Evolutionary conservation across 2,329 filamentous ascomycete species (phyloP).

Genomic region (Arthrobotrys musiformis): DNA sequence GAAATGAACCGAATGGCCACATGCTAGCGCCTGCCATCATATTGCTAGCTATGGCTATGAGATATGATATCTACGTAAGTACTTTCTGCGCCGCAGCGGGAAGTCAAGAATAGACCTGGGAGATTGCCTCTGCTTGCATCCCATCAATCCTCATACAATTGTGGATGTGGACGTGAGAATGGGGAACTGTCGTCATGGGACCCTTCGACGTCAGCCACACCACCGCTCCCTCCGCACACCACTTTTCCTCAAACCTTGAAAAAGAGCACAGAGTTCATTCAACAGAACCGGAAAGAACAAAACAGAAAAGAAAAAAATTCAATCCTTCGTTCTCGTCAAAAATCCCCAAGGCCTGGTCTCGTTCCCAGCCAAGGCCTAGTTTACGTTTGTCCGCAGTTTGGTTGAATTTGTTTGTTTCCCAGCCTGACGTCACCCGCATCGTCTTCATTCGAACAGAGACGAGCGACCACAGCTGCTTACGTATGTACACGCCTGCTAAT

Average conservation of each 20-base stretch:
- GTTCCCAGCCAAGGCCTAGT: no score
- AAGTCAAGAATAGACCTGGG: no score
- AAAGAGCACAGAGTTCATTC: constrained; percentile 18
- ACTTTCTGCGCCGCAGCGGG: no score
- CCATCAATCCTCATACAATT: no score
- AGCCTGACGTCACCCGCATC: constrained; percentile 6
- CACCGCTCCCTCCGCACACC: background rate
- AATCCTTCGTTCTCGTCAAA: no score
- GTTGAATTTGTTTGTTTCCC: background rate
- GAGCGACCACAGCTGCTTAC: background rate
- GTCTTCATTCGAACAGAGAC: background rate
- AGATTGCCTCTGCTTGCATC: constrained; percentile 44
- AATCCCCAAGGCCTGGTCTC: no score
- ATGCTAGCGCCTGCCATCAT: no score
- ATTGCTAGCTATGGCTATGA: no score
- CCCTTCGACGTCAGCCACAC: constrained; percentile 52
- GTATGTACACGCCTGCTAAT: background rate
- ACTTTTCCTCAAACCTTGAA: background rate
- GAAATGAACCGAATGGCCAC: no score
- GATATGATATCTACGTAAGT: no score
- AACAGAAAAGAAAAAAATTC: constrained; percentile 7
- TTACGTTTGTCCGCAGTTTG: background rate
- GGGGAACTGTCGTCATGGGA: constrained; percentile 55
- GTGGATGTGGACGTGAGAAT: no score
- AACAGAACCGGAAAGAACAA: no score